These are phyloP conservation scores for Monascus purpureus DNA, from an alignment of 495 filamentous ascomycete genomes.

Conservation along the genomic window DNA sequence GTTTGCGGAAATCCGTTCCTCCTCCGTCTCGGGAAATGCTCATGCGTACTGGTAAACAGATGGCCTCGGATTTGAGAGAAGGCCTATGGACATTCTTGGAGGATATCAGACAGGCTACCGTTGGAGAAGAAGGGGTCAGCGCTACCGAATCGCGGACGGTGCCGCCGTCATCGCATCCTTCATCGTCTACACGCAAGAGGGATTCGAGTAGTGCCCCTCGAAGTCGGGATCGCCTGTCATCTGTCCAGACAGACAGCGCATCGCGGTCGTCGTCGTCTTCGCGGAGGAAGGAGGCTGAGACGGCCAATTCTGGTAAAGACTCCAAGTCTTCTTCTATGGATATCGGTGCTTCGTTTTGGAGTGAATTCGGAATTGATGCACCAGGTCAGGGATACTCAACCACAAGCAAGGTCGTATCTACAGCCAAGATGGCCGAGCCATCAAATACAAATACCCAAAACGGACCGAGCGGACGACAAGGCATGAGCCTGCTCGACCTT, in stretches of 20 bases:
- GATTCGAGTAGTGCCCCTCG: constrained; percentile 20
- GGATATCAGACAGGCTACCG: constrained; percentile 85
- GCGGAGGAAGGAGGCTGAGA: constrained; percentile 17
- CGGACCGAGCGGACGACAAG: constrained; percentile 19
- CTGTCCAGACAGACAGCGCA: constrained; percentile 17
- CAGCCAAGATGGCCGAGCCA: not conserved
- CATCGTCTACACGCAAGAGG: constrained; percentile 19
- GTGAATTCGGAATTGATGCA: constrained; percentile 41
- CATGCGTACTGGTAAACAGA: constrained; percentile 61
- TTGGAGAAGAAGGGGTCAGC: constrained; percentile 76
- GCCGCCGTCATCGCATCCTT: constrained; percentile 8
- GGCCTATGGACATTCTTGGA: constrained; percentile 96
- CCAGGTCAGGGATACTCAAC: constrained; percentile 27
- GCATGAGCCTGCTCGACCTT: constrained; percentile 30
- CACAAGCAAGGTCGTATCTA: constrained; percentile 16
- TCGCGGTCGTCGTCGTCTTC: constrained; percentile 25
- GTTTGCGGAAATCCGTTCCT: constrained; percentile 30
- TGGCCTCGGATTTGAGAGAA: constrained; percentile 77
- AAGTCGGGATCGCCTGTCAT: constrained; percentile 24
- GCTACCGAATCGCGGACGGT: constrained; percentile 33
- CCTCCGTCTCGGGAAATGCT: constrained; percentile 40
- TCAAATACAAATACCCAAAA: constrained; percentile 13
- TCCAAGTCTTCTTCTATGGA: constrained; percentile 31
- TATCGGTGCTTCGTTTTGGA: constrained; percentile 35
- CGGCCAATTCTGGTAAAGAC: constrained; percentile 33